Conservation (phyloP, 192 early-diverging fungal genomes). For the Rhizophagus prolifer region DNA sequence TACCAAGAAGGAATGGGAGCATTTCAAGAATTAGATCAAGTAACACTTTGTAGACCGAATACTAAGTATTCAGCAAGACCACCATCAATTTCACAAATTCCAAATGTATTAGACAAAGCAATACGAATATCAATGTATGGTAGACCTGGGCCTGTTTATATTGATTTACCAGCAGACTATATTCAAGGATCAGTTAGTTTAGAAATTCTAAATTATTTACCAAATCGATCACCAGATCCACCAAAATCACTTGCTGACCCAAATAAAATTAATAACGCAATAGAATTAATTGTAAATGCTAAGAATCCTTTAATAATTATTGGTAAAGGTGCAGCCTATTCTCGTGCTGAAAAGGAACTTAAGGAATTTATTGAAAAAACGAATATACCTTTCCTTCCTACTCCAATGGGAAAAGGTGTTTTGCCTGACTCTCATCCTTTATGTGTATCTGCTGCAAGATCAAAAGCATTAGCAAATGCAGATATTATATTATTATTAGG, state of each 20-base stretch:
- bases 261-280: slow-evolving; percentile 42
- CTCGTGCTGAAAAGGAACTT: slow-evolving; percentile 62
- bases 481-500: slow-evolving; percentile 71
- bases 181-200: slow-evolving; percentile 51
- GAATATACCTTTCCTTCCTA: slow-evolving; percentile 68
- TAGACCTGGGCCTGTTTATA: slow-evolving; percentile 63
- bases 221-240: slow-evolving; percentile 22
- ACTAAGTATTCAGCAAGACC: slow-evolving; percentile 62
- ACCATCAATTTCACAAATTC: slow-evolving; percentile 46
- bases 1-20: slow-evolving; percentile 63
- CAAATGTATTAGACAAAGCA: slow-evolving; percentile 54
- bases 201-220: slow-evolving; percentile 14
- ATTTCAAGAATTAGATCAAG: slow-evolving; percentile 72
- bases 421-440: slow-evolving; percentile 61
- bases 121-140: slow-evolving; percentile 52
- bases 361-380: slow-evolving; percentile 53
- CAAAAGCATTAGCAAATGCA: slow-evolving; percentile 59
- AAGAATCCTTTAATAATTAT: slow-evolving; percentile 62
- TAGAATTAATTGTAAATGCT: slow-evolving; percentile 44
- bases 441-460: slow-evolving; percentile 64
- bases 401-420: slow-evolving; percentile 74
- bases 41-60: slow-evolving; percentile 60
- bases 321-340: slow-evolving; percentile 75
- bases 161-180: slow-evolving; percentile 67
- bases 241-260: slow-evolving; percentile 53